Evolutionary conservation across 2,329 filamentous ascomycete genomes (phyloP).

Genomic region (Akanthomyces uredinophilus): DNA sequence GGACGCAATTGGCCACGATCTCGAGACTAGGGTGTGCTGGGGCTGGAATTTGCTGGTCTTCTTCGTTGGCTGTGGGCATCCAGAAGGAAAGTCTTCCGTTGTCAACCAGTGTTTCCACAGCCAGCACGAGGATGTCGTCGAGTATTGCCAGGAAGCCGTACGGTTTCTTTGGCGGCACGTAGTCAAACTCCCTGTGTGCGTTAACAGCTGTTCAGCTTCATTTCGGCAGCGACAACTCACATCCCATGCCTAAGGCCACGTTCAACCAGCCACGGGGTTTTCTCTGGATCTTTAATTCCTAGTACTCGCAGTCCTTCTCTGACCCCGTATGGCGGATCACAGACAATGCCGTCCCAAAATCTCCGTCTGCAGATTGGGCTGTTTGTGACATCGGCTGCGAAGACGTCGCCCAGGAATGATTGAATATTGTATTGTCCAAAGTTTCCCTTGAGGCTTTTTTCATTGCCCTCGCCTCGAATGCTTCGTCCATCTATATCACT

Average conservation of each 20-base stretch:
- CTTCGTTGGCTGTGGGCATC: conserved; percentile 89
- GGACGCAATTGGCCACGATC: conserved; percentile 70
- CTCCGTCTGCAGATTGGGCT: conserved; percentile 61
- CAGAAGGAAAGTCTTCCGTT: conserved; percentile 82
- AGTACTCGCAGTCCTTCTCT: conserved; percentile 87
- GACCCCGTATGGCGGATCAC: conserved; percentile 94
- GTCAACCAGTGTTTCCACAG: conserved; percentile 69
- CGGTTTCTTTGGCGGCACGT: conserved; percentile 81
- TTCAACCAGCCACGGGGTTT: conserved; percentile 55
- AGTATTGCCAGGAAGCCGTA: conserved; percentile 91
- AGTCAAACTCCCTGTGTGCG: conserved; percentile 43
- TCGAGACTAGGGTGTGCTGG: conserved; percentile 73
- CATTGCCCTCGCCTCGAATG: conserved; percentile 65
- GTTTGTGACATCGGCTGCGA: conserved; percentile 84
- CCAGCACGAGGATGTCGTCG: conserved; percentile 82
- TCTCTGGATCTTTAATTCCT: conserved; percentile 65
- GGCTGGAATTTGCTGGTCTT: conserved; percentile 69
- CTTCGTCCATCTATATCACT: conserved; percentile 92
- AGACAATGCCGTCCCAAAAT: conserved; percentile 84
- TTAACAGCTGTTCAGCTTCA: conserved; percentile 15
- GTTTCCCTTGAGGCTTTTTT: conserved; percentile 57
- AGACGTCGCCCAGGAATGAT: conserved; percentile 65
- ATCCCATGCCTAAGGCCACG: conserved; percentile 66
- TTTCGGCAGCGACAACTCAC: conserved; percentile 40
- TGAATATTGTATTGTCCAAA: conserved; percentile 77